A percentile compares a stretch with the other conserved stretches of the same genome.
Conservation (phyloP, 805 yeast species). For the Candida easanensis region DNA sequence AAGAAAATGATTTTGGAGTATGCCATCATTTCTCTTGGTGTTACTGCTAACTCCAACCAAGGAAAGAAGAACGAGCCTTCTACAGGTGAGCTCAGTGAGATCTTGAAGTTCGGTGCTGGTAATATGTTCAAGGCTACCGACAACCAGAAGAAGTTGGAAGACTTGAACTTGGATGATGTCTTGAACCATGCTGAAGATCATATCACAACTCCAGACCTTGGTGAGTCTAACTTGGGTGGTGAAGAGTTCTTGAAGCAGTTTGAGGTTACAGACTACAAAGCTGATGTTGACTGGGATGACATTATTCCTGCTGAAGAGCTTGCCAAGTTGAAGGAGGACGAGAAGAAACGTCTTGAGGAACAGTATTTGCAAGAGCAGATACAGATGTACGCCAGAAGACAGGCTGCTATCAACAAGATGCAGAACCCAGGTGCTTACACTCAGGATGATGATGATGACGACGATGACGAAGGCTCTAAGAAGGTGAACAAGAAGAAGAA, state of each 20-base stretch:
- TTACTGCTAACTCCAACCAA: slow-evolving; percentile 60
- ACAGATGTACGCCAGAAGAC: slow-evolving; percentile 79
- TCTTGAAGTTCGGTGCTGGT: slow-evolving; percentile 96
- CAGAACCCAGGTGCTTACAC: slow-evolving; percentile 44
- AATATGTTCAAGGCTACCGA: slow-evolving; percentile 93
- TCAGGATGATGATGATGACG: slow-evolving; percentile 38
- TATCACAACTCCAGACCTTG: slow-evolving; percentile 91
- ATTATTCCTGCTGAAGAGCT: slow-evolving; percentile 95
- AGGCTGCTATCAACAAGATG: slow-evolving; percentile 66
- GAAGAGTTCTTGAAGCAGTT: slow-evolving; percentile 96
- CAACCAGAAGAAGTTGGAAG: slow-evolving; percentile 93
- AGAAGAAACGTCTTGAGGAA: slow-evolving; percentile 81
- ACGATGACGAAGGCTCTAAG: slow-evolving; percentile 35
- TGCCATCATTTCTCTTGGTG: slow-evolving; percentile 95
- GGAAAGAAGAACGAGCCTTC: slow-evolving; percentile 67
- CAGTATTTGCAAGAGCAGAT: slow-evolving; percentile 85
- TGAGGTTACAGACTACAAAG: slow-evolving; percentile 97
- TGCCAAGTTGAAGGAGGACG: slow-evolving; percentile 85
- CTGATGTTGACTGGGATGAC: slow-evolving; percentile 98
- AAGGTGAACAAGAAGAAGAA: slow-evolving; percentile 31
- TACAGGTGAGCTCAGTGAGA: slow-evolving; percentile 83
- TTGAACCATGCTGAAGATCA: slow-evolving; percentile 97
- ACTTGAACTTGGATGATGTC: slow-evolving; percentile 92
- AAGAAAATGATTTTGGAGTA: slow-evolving; percentile 97
- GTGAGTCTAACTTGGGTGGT: slow-evolving; percentile 97